These are phyloP conservation scores for Xerocomus brunneocitrinus DNA, from an alignment of 768 basidiomycete genomes.

Conservation along the genomic window DNA sequence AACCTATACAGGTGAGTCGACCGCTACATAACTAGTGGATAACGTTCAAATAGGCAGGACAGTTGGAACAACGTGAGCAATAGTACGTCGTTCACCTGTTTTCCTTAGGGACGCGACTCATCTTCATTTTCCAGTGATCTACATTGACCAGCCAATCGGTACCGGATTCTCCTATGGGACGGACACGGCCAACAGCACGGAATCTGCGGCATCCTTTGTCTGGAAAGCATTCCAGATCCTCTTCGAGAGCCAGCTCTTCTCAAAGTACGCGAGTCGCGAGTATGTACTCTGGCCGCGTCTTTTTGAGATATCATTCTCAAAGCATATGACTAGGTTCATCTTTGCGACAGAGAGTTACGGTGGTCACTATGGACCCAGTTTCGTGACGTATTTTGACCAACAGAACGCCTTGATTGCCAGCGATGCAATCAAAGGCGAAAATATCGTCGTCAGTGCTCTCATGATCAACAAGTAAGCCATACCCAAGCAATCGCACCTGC, in stretches of 20 bases:
- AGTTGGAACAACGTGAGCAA: constrained; percentile 71
- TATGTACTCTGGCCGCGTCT: constrained; percentile 24
- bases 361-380: constrained; percentile 62
- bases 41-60: background rate
- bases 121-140: constrained; percentile 37
- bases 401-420: constrained; percentile 51
- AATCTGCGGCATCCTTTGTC: constrained; percentile 51
- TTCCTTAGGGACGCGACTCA: background rate
- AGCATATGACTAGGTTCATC: constrained; percentile 42
- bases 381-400: constrained; percentile 59
- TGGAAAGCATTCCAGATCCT: constrained; percentile 64
- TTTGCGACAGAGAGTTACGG: constrained; percentile 66
- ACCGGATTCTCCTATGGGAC: constrained; percentile 61
- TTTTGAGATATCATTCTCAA: background rate
- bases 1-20: constrained; percentile 54
- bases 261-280: constrained; percentile 51
- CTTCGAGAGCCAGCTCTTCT: constrained; percentile 52
- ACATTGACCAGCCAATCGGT: constrained; percentile 45
- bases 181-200: constrained; percentile 47
- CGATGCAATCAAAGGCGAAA: constrained; percentile 18
- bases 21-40: background rate
- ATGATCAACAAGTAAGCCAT: no score
- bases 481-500: no score
- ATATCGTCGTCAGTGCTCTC: no score
- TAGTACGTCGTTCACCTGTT: constrained; percentile 35